These are phyloP conservation scores for Monascus purpureus DNA, from an alignment of 495 filamentous ascomycete species.

Conservation along the genomic window DNA sequence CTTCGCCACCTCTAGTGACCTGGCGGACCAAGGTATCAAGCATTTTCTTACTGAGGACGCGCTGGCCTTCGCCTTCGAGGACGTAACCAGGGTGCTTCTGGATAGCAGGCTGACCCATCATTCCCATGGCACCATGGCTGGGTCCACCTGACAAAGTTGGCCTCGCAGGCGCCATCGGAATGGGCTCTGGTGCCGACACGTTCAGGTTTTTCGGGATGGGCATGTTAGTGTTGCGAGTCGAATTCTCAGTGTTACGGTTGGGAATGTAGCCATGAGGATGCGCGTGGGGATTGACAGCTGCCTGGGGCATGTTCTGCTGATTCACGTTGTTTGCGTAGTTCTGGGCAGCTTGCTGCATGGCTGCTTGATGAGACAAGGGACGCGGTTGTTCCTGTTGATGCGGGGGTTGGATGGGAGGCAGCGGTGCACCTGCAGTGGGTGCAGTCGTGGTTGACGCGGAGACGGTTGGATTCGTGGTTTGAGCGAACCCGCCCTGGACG, in stretches of 20 bases:
- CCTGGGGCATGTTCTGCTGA: conserved; percentile 21
- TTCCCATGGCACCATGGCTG: conserved; percentile 52
- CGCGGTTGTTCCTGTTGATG: conserved; percentile 36
- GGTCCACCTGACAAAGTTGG: conserved; percentile 70
- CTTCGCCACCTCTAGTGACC: conserved; percentile 69
- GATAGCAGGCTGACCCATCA: conserved; percentile 77
- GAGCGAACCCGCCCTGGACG: conserved; percentile 23
- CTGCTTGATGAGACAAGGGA: conserved; percentile 48
- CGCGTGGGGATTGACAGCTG: conserved; percentile 25
- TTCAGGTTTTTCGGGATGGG: conserved; percentile 72
- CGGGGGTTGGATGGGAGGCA: too few species aligned
- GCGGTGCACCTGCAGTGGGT: conserved; percentile 14
- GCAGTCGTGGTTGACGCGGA: conserved; percentile 35
- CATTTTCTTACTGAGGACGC: conserved; percentile 88
- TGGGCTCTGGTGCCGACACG: conserved; percentile 53
- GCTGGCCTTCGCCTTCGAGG: conserved; percentile 78
- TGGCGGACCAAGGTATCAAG: conserved; percentile 89
- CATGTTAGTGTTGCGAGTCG: conserved; percentile 41
- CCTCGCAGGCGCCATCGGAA: conserved; percentile 52
- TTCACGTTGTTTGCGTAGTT: conserved; percentile 35
- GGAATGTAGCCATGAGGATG: conserved; percentile 38
- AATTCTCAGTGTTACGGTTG: conserved; percentile 34
- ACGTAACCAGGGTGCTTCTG: conserved; percentile 65
- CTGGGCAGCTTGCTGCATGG: conserved; percentile 44
- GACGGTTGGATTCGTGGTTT: conserved; percentile 19